phyloP scores from a whole-genome alignment of 768 basidiomycete genomes.

The Galerina sulciceps region DNA sequence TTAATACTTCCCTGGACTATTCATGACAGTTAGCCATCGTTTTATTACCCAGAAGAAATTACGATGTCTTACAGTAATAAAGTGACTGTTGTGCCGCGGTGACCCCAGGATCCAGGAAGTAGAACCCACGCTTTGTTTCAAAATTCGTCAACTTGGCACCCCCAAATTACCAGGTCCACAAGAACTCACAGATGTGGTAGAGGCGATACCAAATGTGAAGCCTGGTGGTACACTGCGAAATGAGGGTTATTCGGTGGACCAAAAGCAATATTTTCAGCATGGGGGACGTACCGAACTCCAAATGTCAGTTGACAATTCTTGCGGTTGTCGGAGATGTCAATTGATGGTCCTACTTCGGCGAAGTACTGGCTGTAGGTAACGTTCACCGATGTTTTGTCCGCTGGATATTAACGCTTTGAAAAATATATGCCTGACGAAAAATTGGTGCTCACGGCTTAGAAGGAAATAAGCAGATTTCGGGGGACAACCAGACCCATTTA shows the following conservation, averaged over 20 bases:
- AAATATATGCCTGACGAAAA: no score
- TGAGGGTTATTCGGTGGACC: not conserved
- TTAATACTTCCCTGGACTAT: slow-evolving; percentile 22
- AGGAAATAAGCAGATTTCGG: slow-evolving; percentile 18
- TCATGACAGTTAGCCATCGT: not conserved
- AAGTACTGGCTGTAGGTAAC: slow-evolving; percentile 25
- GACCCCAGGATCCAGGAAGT: slow-evolving; percentile 24
- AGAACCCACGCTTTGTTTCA: slow-evolving; percentile 17
- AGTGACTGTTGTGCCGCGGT: slow-evolving; percentile 18
- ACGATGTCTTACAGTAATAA: slow-evolving; percentile 24
- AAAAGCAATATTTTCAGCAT: not conserved
- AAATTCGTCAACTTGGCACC: not conserved
- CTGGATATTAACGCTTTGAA: not conserved
- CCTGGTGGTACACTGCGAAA: slow-evolving; percentile 21
- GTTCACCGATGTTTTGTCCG: slow-evolving; percentile 22
- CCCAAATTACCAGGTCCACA: no score
- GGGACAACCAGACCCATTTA: slow-evolving; percentile 24
- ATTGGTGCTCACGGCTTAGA: slow-evolving; percentile 8
- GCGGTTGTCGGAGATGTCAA: slow-evolving; percentile 22
- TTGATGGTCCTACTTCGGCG: slow-evolving; percentile 23
- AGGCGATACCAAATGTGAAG: slow-evolving; percentile 25
- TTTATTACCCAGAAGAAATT: not conserved
- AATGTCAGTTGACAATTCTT: slow-evolving; percentile 27
- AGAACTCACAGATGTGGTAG: slow-evolving; percentile 20
- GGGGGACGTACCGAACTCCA: slow-evolving; percentile 18